A percentile compares a stretch with the other conserved stretches of the same genome.
phyloP scores from a whole-genome alignment of 2,329 filamentous ascomycete genomes.

The Aureobasidium sp. region DNA sequence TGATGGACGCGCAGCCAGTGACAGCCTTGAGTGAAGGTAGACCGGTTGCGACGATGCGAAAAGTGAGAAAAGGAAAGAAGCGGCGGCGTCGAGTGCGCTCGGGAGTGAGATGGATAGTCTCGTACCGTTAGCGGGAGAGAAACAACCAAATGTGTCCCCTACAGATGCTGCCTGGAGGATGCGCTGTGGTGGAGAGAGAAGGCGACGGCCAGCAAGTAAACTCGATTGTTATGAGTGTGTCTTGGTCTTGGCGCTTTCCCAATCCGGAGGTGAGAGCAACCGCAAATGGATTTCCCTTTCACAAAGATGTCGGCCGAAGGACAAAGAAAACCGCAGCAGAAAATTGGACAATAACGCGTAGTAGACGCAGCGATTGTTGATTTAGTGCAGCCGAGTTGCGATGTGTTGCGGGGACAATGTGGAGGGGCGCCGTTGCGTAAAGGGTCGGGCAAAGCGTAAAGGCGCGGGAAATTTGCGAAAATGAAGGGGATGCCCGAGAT shows the following conservation, averaged over 20 bases:
- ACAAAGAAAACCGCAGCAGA: constrained; percentile 13
- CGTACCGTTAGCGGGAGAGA: constrained; percentile 71
- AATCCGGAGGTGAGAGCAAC: constrained; percentile 2
- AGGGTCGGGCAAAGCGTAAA: constrained; percentile 9
- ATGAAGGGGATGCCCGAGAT: neutral
- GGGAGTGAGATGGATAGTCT: constrained; percentile 18
- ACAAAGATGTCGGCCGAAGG: constrained; percentile 1
- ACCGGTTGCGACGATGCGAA: neutral
- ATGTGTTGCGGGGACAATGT: constrained; percentile 12
- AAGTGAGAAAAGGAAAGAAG: neutral
- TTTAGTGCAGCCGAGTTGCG: constrained; percentile 10
- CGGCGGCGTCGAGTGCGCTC: neutral
- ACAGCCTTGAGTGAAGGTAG: neutral
- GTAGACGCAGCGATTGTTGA: constrained; percentile 1
- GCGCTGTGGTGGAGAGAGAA: constrained; percentile 8
- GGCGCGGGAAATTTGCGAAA: constrained; percentile 13
- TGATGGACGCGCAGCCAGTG: neutral
- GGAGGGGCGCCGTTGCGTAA: constrained; percentile 11
- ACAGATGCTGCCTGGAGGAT: constrained; percentile 40
- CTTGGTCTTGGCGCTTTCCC: constrained; percentile 1
- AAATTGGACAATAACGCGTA: constrained; percentile 11
- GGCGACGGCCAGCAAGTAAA: constrained; percentile 6
- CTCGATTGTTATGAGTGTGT: neutral
- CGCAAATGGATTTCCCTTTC: neutral
- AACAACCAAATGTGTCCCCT: constrained; percentile 99